Base-by-base conservation (phyloP, 306 rosid species). In the Rosa rugosa region DNA sequence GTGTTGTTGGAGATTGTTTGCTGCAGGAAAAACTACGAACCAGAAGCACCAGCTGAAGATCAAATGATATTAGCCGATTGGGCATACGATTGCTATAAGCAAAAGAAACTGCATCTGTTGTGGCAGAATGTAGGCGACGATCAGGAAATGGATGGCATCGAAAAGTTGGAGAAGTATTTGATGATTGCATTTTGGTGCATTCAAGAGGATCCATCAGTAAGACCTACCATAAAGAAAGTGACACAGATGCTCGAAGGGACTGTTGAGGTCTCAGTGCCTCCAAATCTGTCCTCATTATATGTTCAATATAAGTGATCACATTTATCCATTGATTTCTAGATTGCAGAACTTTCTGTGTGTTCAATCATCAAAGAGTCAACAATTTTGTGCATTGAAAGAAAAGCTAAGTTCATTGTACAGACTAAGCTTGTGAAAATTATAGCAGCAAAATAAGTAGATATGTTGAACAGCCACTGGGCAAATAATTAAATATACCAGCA, bases 101-200 rank as follows among this genome's bases (percentile, higher is more conserved):
- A 77, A 57, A 57, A 80, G 16, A 38, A 11, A 17, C 16, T 80
- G 47, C 74, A 80, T 51, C 9, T 56, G 41, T 77, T 69, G 27
- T 79, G 18, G 69, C 34, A 69, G n/a, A 18, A 71, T 36, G 60
- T 53, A 4, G 60, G 2, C 10, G 80, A 85, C 10, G 23, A 1
- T 49, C 72, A 73, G 77, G 80, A 72, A 16, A 6, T 79, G 54
- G 40, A 51, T 59, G 84, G 82, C 12, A 63, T 23, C 11, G 45
- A 13, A 4, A 68, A 41, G 72, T 20, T 82, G 36, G 88, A 85
- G 69, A 85, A 41, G 68, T 69, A 76, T 44, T 66, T 82, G 78
- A 73, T 50, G 80, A 80, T 82, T 13, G 80, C 80, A 5, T 40
- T 85, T n/a, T 82, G 88, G 86, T 82, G 82, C 75, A 36, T 80